These are phyloP conservation scores for Botrytis deweyae DNA, from an alignment of 2,329 filamentous ascomycete species.

Conservation along the genomic window DNA sequence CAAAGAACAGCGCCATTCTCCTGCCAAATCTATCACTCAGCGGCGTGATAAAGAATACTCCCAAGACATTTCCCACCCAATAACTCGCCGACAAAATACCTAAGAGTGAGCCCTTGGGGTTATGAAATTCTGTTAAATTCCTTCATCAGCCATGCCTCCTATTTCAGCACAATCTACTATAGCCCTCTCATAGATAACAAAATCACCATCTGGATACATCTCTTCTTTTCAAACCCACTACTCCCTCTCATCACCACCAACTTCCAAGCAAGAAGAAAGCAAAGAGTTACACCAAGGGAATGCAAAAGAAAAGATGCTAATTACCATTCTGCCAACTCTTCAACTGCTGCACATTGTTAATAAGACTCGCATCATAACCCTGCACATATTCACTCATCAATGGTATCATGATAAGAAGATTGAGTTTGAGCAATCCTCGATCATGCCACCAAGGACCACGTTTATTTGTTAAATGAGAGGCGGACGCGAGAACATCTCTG, in stretches of 20 bases:
- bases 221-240: neutral
- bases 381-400: slow-evolving; percentile 32
- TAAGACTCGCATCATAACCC: slow-evolving; percentile 26
- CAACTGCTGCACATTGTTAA: slow-evolving; percentile 30
- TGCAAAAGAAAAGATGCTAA: neutral
- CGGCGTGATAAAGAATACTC: slow-evolving; percentile 27
- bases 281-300: neutral
- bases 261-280: neutral
- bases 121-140: slow-evolving; percentile 25
- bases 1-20: slow-evolving; percentile 19
- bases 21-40: slow-evolving; percentile 19
- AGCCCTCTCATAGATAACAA: neutral
- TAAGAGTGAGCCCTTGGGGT: slow-evolving; percentile 25
- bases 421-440: slow-evolving; percentile 23
- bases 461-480: slow-evolving; percentile 26
- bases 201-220: neutral
- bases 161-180: neutral
- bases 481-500: neutral
- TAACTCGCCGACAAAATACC: slow-evolving; percentile 27
- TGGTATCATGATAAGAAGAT: slow-evolving; percentile 28
- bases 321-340: slow-evolving; percentile 26
- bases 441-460: slow-evolving; percentile 27
- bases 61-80: slow-evolving; percentile 29
- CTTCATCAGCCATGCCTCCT: neutral
- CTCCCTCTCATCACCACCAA: too few species aligned